Evolutionary conservation across 2,329 filamentous ascomycete genomes (phyloP).

Genomic region (Aureobasidium mangrovei): DNA sequence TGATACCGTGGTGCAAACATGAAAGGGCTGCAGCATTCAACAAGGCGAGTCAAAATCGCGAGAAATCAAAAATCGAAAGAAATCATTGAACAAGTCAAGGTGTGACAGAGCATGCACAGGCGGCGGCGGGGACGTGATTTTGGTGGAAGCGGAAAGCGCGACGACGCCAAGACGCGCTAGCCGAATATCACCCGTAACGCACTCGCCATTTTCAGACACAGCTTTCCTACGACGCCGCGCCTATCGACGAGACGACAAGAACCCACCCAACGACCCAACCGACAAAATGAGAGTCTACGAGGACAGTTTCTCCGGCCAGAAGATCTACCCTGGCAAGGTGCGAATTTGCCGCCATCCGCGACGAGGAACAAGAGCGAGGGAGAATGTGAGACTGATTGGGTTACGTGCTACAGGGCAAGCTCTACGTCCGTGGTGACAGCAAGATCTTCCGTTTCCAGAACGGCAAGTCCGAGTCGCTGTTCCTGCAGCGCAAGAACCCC

Average conservation of each 20-base stretch:
- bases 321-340: conserved; percentile 76
- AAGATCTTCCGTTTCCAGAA: conserved; percentile 99
- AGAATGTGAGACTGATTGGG: conserved; percentile 15
- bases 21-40: too few species aligned
- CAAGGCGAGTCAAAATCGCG: too few species aligned
- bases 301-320: conserved; percentile 67
- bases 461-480: conserved; percentile 98
- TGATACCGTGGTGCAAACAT: too few species aligned
- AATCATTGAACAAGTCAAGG: not conserved
- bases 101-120: not conserved
- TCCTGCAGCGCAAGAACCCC: conserved; percentile 99
- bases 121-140: not conserved
- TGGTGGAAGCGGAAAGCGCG: not conserved
- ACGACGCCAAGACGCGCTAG: not conserved
- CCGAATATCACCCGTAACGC: not conserved
- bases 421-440: conserved; percentile 99
- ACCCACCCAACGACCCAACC: conserved; percentile 14
- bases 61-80: too few species aligned
- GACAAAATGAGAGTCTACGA: conserved; percentile 66
- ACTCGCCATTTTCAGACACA: conserved; percentile 1
- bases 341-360: conserved; percentile 24
- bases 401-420: conserved; percentile 68
- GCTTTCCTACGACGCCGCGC: conserved; percentile 7
- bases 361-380: not conserved
- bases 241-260: conserved; percentile 9